Base-by-base conservation (phyloP, 2,329 filamentous ascomycete species). In the Hypoxylon sp. region DNA sequence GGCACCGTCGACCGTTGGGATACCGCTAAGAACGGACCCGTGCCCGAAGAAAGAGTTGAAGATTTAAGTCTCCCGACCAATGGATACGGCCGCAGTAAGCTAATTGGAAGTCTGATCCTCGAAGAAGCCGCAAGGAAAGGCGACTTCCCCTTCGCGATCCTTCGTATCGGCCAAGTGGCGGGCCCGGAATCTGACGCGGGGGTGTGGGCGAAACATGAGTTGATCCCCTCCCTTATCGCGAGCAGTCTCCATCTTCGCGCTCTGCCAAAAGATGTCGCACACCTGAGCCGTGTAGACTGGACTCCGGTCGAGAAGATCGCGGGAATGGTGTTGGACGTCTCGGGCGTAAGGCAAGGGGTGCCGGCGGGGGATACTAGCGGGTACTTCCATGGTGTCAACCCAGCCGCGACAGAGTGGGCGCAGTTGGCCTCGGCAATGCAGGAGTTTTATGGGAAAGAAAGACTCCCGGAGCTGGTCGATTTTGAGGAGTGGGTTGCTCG, bases 201-300 rank as follows among this genome's bases (percentile, higher is more conserved):
- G 0, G 55, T 60, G 20, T 86, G 82, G 82, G 82, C 80, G 50
- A 68, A 65, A 13, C 72, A 78, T 7, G 82, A 86, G 54, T 84
- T 79, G 77, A 60, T 85, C 2, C 82, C 82, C 0, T 72, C 68
- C 23, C 65, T 78, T 27, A 63, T 78, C 11, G 70, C 72, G 0
- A 80, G 77, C 29, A 82, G 78, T 0, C 63, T 76, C 7, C 66
- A 75, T 34, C 66, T 84, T 1, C 73, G 75, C 0, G 64, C 73
- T 3, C 59, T 84, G 3, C 81, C 82, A 0, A 46, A 54, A 0
- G 63, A 67, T 1, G 67, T 84, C 0, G 80, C 78, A 0, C n/a
- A n/a, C n/a, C n/a, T n/a, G n/a, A 63, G 73, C 4, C 61, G 61
- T 0, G 70, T 83, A 1, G 79, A 83, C 61, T 84, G 81, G 81